phyloP scores from a whole-genome alignment of 1,139 yeast genomes.

The Saccharomycopsis hybrid region DNA sequence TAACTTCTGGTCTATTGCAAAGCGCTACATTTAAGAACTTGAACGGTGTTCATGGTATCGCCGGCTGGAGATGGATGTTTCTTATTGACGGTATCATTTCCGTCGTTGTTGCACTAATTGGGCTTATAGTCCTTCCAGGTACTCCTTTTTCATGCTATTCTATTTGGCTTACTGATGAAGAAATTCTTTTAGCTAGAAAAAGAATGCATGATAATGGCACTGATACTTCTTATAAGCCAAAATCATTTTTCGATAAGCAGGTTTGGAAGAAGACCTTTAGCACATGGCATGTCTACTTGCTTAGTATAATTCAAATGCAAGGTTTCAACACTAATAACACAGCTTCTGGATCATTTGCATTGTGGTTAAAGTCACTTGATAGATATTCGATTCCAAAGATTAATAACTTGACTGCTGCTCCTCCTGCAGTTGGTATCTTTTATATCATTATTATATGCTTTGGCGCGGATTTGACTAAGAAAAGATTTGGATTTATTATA shows the following conservation, averaged over 20 bases:
- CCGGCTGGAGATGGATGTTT: slow-evolving; percentile 72
- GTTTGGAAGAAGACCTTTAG: slow-evolving; percentile 42
- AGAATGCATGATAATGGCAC: slow-evolving; percentile 41
- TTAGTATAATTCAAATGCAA: slow-evolving; percentile 35
- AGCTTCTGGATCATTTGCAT: slow-evolving; percentile 42
- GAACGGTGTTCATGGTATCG: slow-evolving; percentile 43
- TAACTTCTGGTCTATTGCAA: slow-evolving; percentile 60
- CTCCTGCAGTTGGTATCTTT: slow-evolving; percentile 47
- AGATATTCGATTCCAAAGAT: slow-evolving; percentile 35
- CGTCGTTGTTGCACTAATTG: slow-evolving; percentile 53
- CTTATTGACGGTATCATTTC: slow-evolving; percentile 61
- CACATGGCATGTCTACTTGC: slow-evolving; percentile 44
- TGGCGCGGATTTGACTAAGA: slow-evolving; percentile 42
- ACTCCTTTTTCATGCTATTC: slow-evolving; percentile 58
- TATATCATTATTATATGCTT: slow-evolving; percentile 41
- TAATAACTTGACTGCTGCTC: slow-evolving; percentile 38
- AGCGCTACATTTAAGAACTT: slow-evolving; percentile 48
- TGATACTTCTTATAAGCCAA: slow-evolving; percentile 23
- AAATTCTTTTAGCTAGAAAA: slow-evolving; percentile 49
- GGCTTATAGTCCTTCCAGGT: slow-evolving; percentile 60
- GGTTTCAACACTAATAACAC: slow-evolving; percentile 35
- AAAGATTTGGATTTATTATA: slow-evolving; percentile 40
- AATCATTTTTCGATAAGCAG: slow-evolving; percentile 20
- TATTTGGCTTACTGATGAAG: slow-evolving; percentile 49
- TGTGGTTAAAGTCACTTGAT: slow-evolving; percentile 45